Conservation (phyloP, 2,329 filamentous ascomycete genomes). For the Calonectria montana region DNA sequence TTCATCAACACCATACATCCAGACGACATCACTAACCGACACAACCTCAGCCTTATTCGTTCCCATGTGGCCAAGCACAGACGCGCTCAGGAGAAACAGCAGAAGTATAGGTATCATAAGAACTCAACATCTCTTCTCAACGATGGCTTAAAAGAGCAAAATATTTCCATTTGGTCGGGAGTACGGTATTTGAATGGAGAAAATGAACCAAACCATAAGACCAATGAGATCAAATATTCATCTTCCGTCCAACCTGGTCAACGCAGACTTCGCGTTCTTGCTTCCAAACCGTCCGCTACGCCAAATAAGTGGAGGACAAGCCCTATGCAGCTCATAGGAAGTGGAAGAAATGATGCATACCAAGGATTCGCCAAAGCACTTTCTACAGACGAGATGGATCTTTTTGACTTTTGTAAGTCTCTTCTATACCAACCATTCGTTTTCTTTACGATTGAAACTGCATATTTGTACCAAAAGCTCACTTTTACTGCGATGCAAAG, state of each 20-base stretch:
- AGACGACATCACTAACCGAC: not conserved
- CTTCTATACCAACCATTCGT: not conserved
- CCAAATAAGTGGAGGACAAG: not conserved
- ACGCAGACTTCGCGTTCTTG: not conserved
- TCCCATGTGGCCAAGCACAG: constrained; percentile 11
- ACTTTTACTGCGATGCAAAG: not conserved
- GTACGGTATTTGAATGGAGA: not conserved
- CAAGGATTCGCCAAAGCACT: constrained; percentile 4
- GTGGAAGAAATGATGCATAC: not conserved
- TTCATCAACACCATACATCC: constrained; percentile 17
- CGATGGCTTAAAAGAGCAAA: not conserved
- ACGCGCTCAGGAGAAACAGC: not conserved
- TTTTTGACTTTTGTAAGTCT: constrained; percentile 19
- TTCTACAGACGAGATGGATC: constrained; percentile 7
- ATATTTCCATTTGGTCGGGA: not conserved
- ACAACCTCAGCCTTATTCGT: constrained; percentile 7
- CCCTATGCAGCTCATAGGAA: constrained; percentile 8
- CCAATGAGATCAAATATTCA: not conserved
- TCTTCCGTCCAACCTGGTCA: no score
- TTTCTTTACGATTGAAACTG: not conserved
- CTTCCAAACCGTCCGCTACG: not conserved
- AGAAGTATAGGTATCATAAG: not conserved
- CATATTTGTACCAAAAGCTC: not conserved
- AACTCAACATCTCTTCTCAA: not conserved
- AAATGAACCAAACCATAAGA: not conserved